Conservation (phyloP, 345 rosid genomes). For the Psidium friedrichsthalianum region DNA sequence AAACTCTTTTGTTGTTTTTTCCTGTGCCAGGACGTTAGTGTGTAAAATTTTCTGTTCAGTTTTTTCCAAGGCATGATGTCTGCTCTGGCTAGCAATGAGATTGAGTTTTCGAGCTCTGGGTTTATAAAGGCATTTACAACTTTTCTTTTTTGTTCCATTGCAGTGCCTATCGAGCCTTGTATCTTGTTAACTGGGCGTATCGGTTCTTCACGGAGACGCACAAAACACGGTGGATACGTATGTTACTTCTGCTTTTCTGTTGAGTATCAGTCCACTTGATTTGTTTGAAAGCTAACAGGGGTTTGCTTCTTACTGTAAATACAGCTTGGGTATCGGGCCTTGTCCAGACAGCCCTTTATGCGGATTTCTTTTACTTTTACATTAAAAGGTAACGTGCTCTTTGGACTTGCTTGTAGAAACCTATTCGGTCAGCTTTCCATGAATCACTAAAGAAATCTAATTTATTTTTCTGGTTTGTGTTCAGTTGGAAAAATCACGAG, state of each 20-base stretch:
- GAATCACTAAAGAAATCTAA: background rate
- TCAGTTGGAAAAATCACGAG: conserved; percentile 33
- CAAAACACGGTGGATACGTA: conserved; percentile 28
- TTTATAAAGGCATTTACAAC: background rate
- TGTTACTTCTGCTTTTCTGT: conserved; percentile 2
- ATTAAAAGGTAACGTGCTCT: conserved; percentile 17
- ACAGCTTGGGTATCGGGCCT: conserved; percentile 42
- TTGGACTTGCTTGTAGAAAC: background rate
- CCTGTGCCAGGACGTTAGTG: background rate
- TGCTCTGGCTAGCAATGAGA: background rate
- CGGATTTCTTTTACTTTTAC: conserved; percentile 40
- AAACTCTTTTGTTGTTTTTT: background rate
- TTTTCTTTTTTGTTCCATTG: background rate
- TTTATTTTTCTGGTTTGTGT: background rate
- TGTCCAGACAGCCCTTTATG: conserved; percentile 36
- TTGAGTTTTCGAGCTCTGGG: background rate
- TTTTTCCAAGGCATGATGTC: background rate
- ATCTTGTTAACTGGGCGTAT: conserved; percentile 37
- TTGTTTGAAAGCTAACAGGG: background rate
- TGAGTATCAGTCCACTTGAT: background rate
- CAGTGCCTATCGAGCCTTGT: conserved; percentile 35
- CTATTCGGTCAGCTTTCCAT: background rate
- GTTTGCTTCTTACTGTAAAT: background rate
- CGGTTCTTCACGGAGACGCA: conserved; percentile 21
- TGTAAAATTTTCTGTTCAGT: background rate